Evolutionary conservation across 495 filamentous ascomycete species (phyloP), one percentile per base, ranked within the genome.

Genomic region (Daldinia caldariorum): DNA sequence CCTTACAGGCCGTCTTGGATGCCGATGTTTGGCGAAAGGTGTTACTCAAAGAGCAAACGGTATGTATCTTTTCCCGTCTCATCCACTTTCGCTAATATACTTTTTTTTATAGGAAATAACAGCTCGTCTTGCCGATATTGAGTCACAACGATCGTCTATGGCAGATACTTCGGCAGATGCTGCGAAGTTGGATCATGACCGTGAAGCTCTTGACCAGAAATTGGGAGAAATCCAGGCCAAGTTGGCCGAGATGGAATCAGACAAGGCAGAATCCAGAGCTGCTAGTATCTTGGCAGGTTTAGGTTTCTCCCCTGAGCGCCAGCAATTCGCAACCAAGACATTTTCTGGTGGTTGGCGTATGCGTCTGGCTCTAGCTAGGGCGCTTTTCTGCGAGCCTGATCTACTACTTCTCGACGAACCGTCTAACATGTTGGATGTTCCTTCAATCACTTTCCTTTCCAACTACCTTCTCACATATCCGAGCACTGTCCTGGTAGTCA

Each of bases 401-500:
- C 82, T 99, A 22, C 85, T 99, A 67, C 86, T 99, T 73, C 93
- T 99, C 75, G 95, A 99, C 82, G 94, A 99, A 88, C 95, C 95
- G 77, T 98, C 96, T 55, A 99, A 99, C 89, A 99, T 99, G 95
- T 94, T 99, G 93, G 95, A 99, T 80, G 95, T 98, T 67, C 96
- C 95, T 6, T 98, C 96, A n/a, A 98, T 98, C 72, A 97, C 95
- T 57, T 99, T 98, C 89, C 86, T 99, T 75, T 92, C 95, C 13
- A 97, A 92, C 74, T 99, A 99, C 73, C 91, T 99, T 6, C 93
- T 97, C 76, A 83, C 84, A 50, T 99, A 99, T 77, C 94, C 94
- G 3, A 97, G 93, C 77, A 98, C 95, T 7, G 87, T 99, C 20
- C 87, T 99, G 8, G 96, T 99, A 58, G 95, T 99, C 65, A 97